Evolutionary conservation across 768 basidiomycete species (phyloP).

Genomic region (Trametes coccinea): DNA sequence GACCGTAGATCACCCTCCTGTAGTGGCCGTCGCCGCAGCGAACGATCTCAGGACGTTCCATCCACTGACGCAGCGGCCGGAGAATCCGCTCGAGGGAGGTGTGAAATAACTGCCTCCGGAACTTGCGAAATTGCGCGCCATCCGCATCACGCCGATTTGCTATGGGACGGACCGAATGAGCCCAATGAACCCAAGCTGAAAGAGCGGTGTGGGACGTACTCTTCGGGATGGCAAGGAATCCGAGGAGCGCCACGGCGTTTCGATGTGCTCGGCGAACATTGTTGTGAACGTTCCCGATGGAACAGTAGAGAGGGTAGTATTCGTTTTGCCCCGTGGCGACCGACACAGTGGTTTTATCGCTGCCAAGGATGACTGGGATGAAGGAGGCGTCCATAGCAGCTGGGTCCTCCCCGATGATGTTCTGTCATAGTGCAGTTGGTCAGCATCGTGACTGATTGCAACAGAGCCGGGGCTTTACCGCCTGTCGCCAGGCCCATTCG

Average conservation of each 20-base stretch:
- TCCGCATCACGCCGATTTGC: too few relatives aligned
- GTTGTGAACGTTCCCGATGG: slow-evolving; percentile 24
- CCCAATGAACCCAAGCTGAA: too few relatives aligned
- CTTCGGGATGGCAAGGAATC: slow-evolving; percentile 33
- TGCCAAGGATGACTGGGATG: slow-evolving; percentile 27
- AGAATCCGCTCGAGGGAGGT: too few relatives aligned
- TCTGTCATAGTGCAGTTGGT: neutral
- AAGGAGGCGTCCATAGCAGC: slow-evolving; percentile 3
- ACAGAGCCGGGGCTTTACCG: slow-evolving; percentile 25
- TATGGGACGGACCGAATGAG: too few relatives aligned
- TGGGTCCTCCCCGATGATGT: neutral
- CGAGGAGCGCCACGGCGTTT: slow-evolving; percentile 8
- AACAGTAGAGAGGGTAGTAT: slow-evolving; percentile 29
- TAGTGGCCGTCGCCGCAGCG: too few relatives aligned
- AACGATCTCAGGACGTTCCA: too few relatives aligned
- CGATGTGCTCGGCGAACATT: slow-evolving; percentile 18
- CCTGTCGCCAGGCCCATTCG: slow-evolving; percentile 33
- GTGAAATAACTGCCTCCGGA: too few relatives aligned
- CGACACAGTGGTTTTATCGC: slow-evolving; percentile 44
- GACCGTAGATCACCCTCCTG: too few relatives aligned
- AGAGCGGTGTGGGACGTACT: slow-evolving; percentile 7
- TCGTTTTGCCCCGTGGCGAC: slow-evolving; percentile 26
- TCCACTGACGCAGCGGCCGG: too few relatives aligned
- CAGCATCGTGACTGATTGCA: too few relatives aligned
- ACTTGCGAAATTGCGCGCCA: too few relatives aligned